Evolutionary conservation across 179 eudicot genomes (phyloP), one percentile per base, ranked within the genome.

Genomic region (Silene coronaria): DNA sequence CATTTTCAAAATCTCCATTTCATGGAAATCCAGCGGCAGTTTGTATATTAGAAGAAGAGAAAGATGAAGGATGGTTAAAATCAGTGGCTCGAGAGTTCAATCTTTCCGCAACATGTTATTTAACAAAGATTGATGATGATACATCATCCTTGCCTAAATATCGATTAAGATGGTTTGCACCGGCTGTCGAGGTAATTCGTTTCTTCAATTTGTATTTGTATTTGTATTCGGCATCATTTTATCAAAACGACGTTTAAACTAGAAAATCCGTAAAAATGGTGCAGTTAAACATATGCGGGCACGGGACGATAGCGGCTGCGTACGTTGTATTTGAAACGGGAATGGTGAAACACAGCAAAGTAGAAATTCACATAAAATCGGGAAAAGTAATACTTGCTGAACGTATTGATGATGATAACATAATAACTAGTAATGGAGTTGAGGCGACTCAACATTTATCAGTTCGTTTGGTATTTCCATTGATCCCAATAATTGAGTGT

Each of bases 241-340:
- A n/a, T n/a, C n/a, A n/a, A n/a, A n/a, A n/a, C n/a, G n/a, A n/a
- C n/a, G n/a, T n/a, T n/a, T n/a, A n/a, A n/a, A n/a, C n/a, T n/a
- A n/a, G n/a, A n/a, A n/a, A n/a, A n/a, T n/a, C n/a, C n/a, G n/a
- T n/a, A n/a, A n/a, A n/a, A n/a, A 12, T 68, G 13, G 28, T 71
- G 57, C 60, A 77, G 83, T 13, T 77, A n/a, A 77, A 77, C 2
- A 77, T 80, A 13, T 80, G 83, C 38, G 80, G 83, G 0, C 83
- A 80, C 67, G 83, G 83, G 23, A 80, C 80, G 8, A 30, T 80
- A 72, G 83, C 80, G 26, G n/a, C 75, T 11, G 28, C 83, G 0
- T 70, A 67, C 42, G 80, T 70, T 36, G 69, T 80, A 9, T 80
- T 80, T 53, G 36, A 70, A 12, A 67, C 1, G 12, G 75, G 83